Base-by-base conservation (phyloP, 495 filamentous ascomycete species). In the Podospora pseudocomata region DNA sequence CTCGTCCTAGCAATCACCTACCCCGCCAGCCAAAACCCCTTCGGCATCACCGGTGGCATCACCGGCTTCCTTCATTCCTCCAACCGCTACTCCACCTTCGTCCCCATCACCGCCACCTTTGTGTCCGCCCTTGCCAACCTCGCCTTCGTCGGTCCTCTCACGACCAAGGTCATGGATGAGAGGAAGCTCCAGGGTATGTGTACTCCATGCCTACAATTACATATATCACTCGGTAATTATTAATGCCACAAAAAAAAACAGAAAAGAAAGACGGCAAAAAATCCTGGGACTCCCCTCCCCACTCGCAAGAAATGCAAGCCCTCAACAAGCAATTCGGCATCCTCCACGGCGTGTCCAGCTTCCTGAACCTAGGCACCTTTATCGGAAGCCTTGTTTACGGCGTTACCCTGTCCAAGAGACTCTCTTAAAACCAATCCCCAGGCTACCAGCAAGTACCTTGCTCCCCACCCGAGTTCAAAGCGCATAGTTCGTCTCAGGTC, bases 301-400 rank as follows among this genome's bases (percentile, higher is more conserved):
- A 94, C 70, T 92, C 89, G 5, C 84, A 89, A 75, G 91, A 91
- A 80, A 97, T 97, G 93, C 69, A 83, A 68, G 82, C 82, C 28
- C 76, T 98, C 75, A 97, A 97, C 81, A 90, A 87, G 81, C 82
- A 80, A 72, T 98, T 98, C 80, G 85, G 84, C 5, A 84, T 82
- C 57, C 79, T 97, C 63, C 94, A 98, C 80, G 92, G 94, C 23
- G 73, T 87, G 19, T 93, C 90, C 26, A 87, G 89, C 61, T 72
- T 93, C 70, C 71, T 94, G 57, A 97, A 96, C 75, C 67, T 97
- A 70, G 81, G 83, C 26, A 87, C 86, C 16, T 80, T 95, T 59
- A 67, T 90, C 62, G 86, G 85, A 2, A 89, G 89, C 19, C 73
- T 92, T 3, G 88, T 77, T 73, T 97, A 97, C 80, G 94, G 93